phyloP scores from a whole-genome alignment of 2,329 filamentous ascomycete genomes.

The Thermomyces lanuginosus region DNA sequence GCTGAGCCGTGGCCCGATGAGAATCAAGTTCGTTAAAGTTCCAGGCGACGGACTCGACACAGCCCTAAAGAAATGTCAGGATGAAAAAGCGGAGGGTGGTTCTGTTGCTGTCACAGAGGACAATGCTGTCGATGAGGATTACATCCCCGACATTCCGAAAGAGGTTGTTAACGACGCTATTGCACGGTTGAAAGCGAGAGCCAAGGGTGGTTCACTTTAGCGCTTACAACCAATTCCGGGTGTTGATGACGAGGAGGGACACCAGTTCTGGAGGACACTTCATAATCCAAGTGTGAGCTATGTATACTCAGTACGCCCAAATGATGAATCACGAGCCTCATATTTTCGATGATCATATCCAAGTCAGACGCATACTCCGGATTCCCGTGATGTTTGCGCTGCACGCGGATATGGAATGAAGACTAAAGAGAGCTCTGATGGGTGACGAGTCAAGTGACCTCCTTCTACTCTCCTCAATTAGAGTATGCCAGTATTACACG shows the following conservation, averaged over 20 bases:
- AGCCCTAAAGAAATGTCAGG: conserved; percentile 2
- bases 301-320: conserved; percentile 7
- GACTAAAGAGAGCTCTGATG: conserved; percentile 30
- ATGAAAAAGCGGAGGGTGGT: conserved; percentile 5
- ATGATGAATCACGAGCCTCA: conserved; percentile 21
- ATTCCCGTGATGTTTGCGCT: conserved; percentile 18
- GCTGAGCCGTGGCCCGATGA: conserved; percentile 42
- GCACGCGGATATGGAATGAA: conserved; percentile 12
- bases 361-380: conserved; percentile 18
- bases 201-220: conserved; percentile 9
- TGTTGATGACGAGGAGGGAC: too few relatives aligned
- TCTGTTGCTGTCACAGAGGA: conserved; percentile 2
- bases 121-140: conserved; percentile 12
- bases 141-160: conserved; percentile 28
- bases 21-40: conserved; percentile 24
- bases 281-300: neutral
- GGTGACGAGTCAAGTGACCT: too few relatives aligned
- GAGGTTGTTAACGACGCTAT: conserved; percentile 28
- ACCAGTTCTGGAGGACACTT: too few relatives aligned
- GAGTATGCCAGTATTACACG: too few relatives aligned
- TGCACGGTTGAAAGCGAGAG: conserved; percentile 21
- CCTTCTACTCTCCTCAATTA: too few relatives aligned
- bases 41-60: conserved; percentile 19
- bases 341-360: conserved; percentile 9
- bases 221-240: too few relatives aligned